phyloP scores from a whole-genome alignment of 257 asterid species.

The Sherardia arvensis region DNA sequence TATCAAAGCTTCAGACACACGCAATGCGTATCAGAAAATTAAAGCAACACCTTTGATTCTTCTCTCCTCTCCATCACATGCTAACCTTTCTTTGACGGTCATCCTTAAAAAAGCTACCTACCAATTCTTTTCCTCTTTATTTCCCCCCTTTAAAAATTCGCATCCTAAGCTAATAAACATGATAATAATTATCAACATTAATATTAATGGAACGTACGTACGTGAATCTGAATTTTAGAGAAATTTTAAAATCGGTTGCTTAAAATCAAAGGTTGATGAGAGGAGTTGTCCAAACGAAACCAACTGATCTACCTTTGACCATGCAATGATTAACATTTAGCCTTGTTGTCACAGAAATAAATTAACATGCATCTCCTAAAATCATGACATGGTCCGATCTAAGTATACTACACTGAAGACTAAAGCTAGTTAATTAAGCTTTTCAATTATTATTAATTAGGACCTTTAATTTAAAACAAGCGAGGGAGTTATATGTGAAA shows the following conservation, averaged over 20 bases:
- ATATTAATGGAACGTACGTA: no score
- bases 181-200: no score
- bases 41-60: constrained; percentile 8
- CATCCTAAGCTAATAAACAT: constrained; percentile 4
- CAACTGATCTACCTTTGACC: constrained; percentile 11
- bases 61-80: constrained; percentile 11
- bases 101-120: constrained; percentile 6
- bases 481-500: not conserved
- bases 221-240: no score
- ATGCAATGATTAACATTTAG: not conserved
- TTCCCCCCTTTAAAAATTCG: not conserved
- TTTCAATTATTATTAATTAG: no score
- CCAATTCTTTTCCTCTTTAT: constrained; percentile 10
- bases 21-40: constrained; percentile 33
- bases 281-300: constrained; percentile 4
- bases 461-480: no score
- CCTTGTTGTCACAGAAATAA: not conserved
- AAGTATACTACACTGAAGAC: not conserved
- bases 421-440: no score
- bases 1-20: constrained; percentile 32
- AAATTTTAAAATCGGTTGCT: not conserved
- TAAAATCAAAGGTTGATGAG: constrained; percentile 1
- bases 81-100: constrained; percentile 12
- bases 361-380: not conserved
- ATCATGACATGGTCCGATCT: not conserved